Evolutionary conservation across 2,329 filamentous ascomycete species (phyloP), one percentile per base, ranked within the genome.

Genomic region (Arthrobotrys entomopaga): DNA sequence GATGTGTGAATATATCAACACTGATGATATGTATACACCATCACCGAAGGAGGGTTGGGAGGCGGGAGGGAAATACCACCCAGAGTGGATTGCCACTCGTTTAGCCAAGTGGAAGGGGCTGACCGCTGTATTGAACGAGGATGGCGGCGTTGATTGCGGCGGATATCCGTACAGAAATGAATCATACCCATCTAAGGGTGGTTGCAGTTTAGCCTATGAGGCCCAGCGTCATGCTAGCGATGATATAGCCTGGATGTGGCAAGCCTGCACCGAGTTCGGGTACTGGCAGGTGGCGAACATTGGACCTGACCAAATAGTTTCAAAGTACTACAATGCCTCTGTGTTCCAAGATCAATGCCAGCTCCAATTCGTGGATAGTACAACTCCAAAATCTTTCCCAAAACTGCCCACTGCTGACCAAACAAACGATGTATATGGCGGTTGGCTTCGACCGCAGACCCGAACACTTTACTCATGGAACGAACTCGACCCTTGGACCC

Each of bases 201-300:
- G 8, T 10, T 64, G 61, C 26, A 16, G 42, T 8, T 34, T 73
- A 22, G n/a, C 6, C 11, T 19, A 2, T 3, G 7, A 13, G 3
- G 2, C n/a, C 1, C 10, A 6, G 16, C 5, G 20, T 11, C 42
- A 8, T 8, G 26, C 8, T 5, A 1, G 38, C 1, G 58, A 63
- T 1, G 26, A 58, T 29, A 34, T 57, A 15, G 40, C 50, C 20
- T 74, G 70, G 70, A 0, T 5, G 10, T 74, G 63, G 61, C 70
- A 86, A 77, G 84, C 83, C 77, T 87, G 85, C 78, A 84, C 82
- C 1, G 82, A 86, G 77, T 86, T 83, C 82, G 85, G 85, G 8
- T 86, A 81, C 78, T 84, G 83, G 77, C 83, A 85, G 77, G 81
- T 81, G 59, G 82, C 83, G 38, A 86, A 86, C 76, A 78, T 83